Conservation (phyloP, 192 early-diverging fungal genomes). For the Coemansia umbellata region DNA sequence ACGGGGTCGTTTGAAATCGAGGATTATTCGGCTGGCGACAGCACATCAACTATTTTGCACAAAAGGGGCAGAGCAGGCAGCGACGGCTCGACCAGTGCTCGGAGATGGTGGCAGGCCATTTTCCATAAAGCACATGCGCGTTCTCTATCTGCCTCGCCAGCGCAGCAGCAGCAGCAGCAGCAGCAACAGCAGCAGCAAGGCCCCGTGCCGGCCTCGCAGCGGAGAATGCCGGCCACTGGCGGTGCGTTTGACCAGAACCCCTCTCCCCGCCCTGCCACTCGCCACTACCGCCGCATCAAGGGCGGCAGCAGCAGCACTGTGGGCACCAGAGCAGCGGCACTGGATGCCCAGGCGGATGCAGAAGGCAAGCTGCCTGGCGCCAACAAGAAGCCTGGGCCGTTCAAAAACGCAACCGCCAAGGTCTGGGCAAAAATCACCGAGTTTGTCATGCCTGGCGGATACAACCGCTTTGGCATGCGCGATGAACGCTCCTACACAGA, state of each 20-base stretch:
- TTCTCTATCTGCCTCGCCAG: neutral
- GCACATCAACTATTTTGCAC: slow-evolving; percentile 40
- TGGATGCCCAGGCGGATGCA: neutral
- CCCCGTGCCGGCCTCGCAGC: neutral
- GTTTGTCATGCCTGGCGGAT: slow-evolving; percentile 44
- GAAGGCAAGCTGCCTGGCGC: neutral
- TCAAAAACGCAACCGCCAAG: slow-evolving; percentile 1
- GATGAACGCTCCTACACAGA: slow-evolving; percentile 28
- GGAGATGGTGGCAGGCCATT: slow-evolving; percentile 11
- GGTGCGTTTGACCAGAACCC: neutral
- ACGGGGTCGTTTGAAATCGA: slow-evolving; percentile 23
- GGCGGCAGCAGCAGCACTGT: slow-evolving; percentile 3
- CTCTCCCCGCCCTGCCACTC: neutral
- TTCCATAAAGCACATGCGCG: slow-evolving; percentile 1
- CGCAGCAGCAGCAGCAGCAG: neutral
- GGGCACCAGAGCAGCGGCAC: neutral
- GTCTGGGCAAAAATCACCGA: slow-evolving; percentile 8
- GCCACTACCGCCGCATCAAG: slow-evolving; percentile 1
- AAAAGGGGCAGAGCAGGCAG: neutral
- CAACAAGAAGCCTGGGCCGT: neutral
- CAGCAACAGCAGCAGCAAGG: neutral
- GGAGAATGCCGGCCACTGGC: neutral
- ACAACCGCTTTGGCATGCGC: slow-evolving; percentile 44
- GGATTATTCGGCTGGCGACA: slow-evolving; percentile 22
- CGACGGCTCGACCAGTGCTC: slow-evolving; percentile 1